These are phyloP conservation scores for Kwoniella heveanensis DNA, from an alignment of 768 basidiomycete genomes.

Conservation along the genomic window DNA sequence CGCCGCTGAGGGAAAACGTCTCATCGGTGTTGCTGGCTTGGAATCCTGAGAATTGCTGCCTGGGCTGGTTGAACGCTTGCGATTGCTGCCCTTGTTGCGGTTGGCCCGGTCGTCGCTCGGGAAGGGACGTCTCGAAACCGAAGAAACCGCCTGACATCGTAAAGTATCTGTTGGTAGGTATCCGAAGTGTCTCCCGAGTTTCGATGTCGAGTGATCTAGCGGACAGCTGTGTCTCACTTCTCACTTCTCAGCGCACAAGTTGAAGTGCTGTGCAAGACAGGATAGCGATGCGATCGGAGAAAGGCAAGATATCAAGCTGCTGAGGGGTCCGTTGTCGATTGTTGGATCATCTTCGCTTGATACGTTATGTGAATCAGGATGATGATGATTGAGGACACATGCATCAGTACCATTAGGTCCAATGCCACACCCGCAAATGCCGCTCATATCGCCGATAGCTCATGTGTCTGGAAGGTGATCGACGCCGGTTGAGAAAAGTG, in stretches of 20 bases:
- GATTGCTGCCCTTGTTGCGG: constrained; percentile 3
- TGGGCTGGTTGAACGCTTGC: neutral
- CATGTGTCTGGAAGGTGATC: too few relatives aligned
- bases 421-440: neutral
- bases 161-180: neutral
- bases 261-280: too few relatives aligned
- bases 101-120: constrained; percentile 33
- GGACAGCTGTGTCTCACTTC: too few relatives aligned
- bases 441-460: neutral
- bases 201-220: too few relatives aligned
- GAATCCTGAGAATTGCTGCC: constrained; percentile 27
- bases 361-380: neutral
- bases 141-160: constrained; percentile 56
- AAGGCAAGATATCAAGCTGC: neutral
- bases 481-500: too few relatives aligned
- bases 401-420: too few relatives aligned
- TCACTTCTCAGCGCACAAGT: too few relatives aligned
- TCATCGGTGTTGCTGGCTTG: constrained; percentile 21
- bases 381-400: too few relatives aligned
- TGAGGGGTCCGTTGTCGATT: neutral
- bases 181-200: too few relatives aligned
- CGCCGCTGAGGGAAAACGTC: constrained; percentile 30
- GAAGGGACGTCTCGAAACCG: constrained; percentile 53
- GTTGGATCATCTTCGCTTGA: neutral
- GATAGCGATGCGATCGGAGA: too few relatives aligned